Evolutionary conservation across 208 protist genomes (phyloP), one percentile per base, ranked within the genome.

Genomic region (Wallacemonas sp.): DNA sequence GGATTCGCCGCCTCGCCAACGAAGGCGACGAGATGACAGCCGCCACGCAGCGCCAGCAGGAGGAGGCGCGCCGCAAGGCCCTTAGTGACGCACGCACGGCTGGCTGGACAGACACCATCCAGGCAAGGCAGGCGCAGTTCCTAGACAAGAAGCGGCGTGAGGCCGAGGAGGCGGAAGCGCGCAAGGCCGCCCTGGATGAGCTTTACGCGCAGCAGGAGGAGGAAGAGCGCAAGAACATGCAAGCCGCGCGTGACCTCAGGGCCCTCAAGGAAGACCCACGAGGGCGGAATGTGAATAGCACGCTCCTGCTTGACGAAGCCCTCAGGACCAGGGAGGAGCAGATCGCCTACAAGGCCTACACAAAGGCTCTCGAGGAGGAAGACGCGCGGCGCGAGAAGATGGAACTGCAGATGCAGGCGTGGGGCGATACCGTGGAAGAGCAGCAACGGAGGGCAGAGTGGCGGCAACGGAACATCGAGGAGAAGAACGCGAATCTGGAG

Each of bases 191-290:
- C 13, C 63, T 92, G 22, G 76, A 93, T 38, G 76, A 79, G 29
- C 67, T 93, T 13, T 81, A 78, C 50, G 63, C 50, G 15, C 74
- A 85, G 61, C 73, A 93, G 59, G 58, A 80, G 62, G 78, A 82
- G 53, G 80, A 88, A 69, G 81, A 89, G 61, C 79, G 69, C 19
- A 66, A 68, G 21, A 76, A 76, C 30, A 27, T 63, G 15, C 57
- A 85, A 27, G 85, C 87, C 17, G 59, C 73, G 41, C 42, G 76
- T 36, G 78, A 82, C 39, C 63, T 91, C 26, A 65, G 79, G 48
- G 32, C 73, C 13, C 55, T 93, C 22, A 69, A 85, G 48, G 90
- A 93, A 9, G 90, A 95, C 65, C 81, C 89, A 26, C 83, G 89
- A 19, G 79, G 76, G 2, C 76, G 84, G 19, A 85, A 88, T 57